phyloP scores from a whole-genome alignment of 805 yeast species.

The Starmerella scarabaei region DNA sequence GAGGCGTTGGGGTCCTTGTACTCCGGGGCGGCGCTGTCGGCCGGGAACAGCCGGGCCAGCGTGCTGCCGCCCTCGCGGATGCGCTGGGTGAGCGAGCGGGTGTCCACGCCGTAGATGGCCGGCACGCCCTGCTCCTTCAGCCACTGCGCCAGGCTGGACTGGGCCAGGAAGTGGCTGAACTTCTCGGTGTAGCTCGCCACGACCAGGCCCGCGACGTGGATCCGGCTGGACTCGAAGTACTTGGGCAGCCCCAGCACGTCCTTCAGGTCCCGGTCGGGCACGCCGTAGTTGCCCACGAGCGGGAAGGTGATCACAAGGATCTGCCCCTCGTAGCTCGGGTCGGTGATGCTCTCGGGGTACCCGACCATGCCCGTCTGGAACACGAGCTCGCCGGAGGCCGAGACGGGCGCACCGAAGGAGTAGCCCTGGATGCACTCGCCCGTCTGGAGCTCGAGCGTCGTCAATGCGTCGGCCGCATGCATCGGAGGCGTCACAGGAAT shows the following conservation, averaged over 20 bases:
- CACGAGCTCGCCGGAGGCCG: constrained; percentile 93
- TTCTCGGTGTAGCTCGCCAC: constrained; percentile 96
- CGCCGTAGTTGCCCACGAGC: constrained; percentile 97
- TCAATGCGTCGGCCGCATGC: constrained; percentile 66
- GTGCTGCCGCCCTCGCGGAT: constrained; percentile 89
- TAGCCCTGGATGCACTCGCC: constrained; percentile 84
- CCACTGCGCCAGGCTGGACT: constrained; percentile 88
- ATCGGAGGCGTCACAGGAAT: constrained; percentile 85
- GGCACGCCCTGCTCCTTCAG: constrained; percentile 83
- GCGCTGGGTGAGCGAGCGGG: constrained; percentile 85
- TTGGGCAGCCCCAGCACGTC: constrained; percentile 74
- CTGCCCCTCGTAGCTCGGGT: constrained; percentile 97
- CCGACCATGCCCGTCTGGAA: constrained; percentile 99
- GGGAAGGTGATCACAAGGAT: constrained; percentile 93
- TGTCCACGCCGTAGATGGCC: constrained; percentile 95
- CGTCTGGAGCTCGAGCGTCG: constrained; percentile 79
- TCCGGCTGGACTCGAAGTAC: constrained; percentile 82
- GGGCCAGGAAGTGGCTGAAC: constrained; percentile 86
- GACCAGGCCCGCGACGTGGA: constrained; percentile 93
- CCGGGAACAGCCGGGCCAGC: constrained; percentile 58
- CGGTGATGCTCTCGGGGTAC: constrained; percentile 94
- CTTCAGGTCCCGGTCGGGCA: constrained; percentile 69
- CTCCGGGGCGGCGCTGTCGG: constrained; percentile 59
- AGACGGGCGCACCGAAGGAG: constrained; percentile 85
- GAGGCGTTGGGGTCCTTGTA: constrained; percentile 88